These are phyloP conservation scores for Geotrichum ghanense DNA, from an alignment of 805 yeast genomes.

Conservation along the genomic window DNA sequence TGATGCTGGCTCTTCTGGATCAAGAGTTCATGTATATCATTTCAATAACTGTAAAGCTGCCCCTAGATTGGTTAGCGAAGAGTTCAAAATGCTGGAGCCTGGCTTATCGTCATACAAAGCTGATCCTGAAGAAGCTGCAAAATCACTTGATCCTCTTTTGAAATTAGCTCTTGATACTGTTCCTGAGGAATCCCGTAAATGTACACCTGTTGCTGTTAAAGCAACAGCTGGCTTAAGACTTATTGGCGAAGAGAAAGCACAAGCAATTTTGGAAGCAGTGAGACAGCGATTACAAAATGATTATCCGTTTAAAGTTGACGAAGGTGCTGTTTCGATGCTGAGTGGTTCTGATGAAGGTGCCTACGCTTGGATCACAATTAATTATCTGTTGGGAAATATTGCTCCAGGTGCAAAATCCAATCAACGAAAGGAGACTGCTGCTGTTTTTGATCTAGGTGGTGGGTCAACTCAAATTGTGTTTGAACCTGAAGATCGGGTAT, in stretches of 20 bases:
- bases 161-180: conserved; percentile 63
- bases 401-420: conserved; percentile 40
- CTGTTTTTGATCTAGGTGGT: conserved; percentile 96
- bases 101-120: conserved; percentile 81
- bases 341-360: conserved; percentile 97
- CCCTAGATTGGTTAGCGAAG: conserved; percentile 69
- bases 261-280: conserved; percentile 64
- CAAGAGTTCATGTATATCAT: conserved; percentile 88
- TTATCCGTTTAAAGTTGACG: conserved; percentile 71
- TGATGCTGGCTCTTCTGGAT: conserved; percentile 97
- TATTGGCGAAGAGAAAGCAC: conserved; percentile 65
- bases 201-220: conserved; percentile 92
- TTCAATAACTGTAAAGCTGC: conserved; percentile 81
- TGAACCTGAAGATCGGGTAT: conserved; percentile 54
- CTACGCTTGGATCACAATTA: conserved; percentile 96
- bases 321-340: conserved; percentile 86
- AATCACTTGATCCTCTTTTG: conserved; percentile 75
- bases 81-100: conserved; percentile 80
- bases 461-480: conserved; percentile 98
- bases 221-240: conserved; percentile 96
- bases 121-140: conserved; percentile 77
- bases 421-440: conserved; percentile 76
- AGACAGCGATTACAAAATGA: conserved; percentile 60
- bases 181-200: conserved; percentile 59
- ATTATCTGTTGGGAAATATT: conserved; percentile 85